Conservation (phyloP, 1,139 yeast genomes). For the Tardiomyces blankii region DNA sequence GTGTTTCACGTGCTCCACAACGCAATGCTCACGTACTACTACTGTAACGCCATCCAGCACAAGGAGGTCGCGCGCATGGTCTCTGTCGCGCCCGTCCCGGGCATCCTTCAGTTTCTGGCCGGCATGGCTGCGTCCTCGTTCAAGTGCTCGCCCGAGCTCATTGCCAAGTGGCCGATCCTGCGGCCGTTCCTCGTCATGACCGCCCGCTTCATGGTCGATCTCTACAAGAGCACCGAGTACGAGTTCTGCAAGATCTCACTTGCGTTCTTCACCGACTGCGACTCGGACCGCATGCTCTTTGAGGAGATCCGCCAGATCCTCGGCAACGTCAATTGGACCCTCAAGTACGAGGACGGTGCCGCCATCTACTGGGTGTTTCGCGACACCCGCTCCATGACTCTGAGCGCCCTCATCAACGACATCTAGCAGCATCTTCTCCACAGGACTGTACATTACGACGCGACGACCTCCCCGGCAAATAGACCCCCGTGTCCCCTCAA, state of each 20-base stretch:
- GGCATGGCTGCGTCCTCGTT: conserved; percentile 16
- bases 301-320: conserved; percentile 8
- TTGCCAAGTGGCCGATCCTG: conserved; percentile 12
- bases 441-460: too few relatives aligned
- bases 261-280: conserved; percentile 10
- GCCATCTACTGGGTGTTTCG: conserved; percentile 14
- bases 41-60: conserved; percentile 8
- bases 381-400: conserved; percentile 13
- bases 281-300: conserved; percentile 8
- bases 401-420: conserved; percentile 4
- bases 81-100: conserved; percentile 14
- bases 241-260: conserved; percentile 13
- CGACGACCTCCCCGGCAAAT: too few relatives aligned
- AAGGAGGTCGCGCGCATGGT: conserved; percentile 10
- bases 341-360: conserved; percentile 14
- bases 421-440: not conserved
- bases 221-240: conserved; percentile 9
- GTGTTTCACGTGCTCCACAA: conserved; percentile 14
- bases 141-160: conserved; percentile 10
- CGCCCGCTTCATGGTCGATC: conserved; percentile 10
- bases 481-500: too few relatives aligned
- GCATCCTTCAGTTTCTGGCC: conserved; percentile 12
- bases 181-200: conserved; percentile 9
- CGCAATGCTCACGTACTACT: conserved; percentile 10
- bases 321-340: conserved; percentile 10